Evolutionary conservation across 768 basidiomycete genomes (phyloP).

Genomic region (Phaeolepiota aurea): DNA sequence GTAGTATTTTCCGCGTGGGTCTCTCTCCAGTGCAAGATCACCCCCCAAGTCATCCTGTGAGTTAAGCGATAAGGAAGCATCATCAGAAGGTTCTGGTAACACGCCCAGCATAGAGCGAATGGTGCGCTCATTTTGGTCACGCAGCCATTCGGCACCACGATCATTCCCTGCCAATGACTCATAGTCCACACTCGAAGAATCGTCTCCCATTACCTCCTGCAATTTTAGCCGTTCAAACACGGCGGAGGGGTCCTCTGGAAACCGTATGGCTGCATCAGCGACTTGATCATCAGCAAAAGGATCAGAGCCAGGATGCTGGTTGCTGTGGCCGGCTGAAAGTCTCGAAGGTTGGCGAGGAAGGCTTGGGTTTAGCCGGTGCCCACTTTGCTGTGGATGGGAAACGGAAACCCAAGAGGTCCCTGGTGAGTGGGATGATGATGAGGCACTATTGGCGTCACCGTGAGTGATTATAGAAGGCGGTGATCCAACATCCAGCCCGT

Average conservation of each 20-base stretch:
- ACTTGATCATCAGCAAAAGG: conserved; percentile 16
- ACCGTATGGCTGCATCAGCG: conserved; percentile 17
- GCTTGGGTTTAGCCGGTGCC: background rate
- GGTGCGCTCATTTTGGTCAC: conserved; percentile 68
- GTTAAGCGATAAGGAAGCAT: conserved; percentile 39
- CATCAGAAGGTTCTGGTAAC: conserved; percentile 48
- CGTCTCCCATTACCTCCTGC: conserved; percentile 33
- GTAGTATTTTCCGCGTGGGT: conserved; percentile 65
- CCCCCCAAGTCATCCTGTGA: conserved; percentile 40
- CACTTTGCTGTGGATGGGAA: no score
- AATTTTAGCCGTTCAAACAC: conserved; percentile 52
- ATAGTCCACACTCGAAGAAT: conserved; percentile 31
- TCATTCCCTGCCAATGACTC: conserved; percentile 45
- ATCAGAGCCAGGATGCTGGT: background rate
- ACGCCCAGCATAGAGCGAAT: conserved; percentile 54
- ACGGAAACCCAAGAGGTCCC: background rate
- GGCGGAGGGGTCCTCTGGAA: conserved; percentile 31
- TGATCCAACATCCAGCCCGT: conserved; percentile 1
- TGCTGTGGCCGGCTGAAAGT: background rate
- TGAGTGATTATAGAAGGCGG: conserved; percentile 4
- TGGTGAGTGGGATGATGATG: background rate
- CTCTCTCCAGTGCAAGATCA: conserved; percentile 59
- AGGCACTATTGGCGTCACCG: background rate
- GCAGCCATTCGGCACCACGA: conserved; percentile 74
- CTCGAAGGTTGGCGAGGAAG: background rate